phyloP scores from a whole-genome alignment of 345 rosid species.

The Heritiera littoralis region DNA sequence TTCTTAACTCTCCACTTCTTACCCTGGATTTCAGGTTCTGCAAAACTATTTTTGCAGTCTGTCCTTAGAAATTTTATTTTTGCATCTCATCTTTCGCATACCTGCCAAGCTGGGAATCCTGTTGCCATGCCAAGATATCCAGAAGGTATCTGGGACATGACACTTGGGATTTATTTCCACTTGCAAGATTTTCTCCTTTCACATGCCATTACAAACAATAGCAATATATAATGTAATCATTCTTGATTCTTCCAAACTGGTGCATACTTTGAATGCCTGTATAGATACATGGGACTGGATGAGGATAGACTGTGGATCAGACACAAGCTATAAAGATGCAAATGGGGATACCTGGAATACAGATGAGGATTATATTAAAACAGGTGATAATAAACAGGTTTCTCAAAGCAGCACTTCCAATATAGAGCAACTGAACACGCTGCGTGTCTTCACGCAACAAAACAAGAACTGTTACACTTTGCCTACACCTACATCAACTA shows the following conservation, averaged over 20 bases:
- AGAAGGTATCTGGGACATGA: no score
- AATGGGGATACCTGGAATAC: background rate
- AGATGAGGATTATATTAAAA: conserved; percentile 1
- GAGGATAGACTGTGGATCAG: conserved; percentile 16
- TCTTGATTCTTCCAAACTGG: background rate
- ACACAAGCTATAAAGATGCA: background rate
- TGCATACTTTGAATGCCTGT: background rate
- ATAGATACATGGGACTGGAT: background rate
- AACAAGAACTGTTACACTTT: conserved; percentile 4
- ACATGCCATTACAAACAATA: no score
- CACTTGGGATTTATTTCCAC: no score
- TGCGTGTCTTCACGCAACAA: background rate
- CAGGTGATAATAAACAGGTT: background rate
- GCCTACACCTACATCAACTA: background rate
- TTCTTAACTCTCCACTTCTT: no score
- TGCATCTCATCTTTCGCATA: no score
- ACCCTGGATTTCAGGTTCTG: no score
- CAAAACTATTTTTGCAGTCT: no score
- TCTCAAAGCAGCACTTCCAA: background rate
- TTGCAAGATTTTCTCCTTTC: no score
- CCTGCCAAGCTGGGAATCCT: no score
- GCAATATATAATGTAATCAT: background rate
- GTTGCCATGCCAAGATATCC: no score
- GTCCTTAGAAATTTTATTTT: no score
- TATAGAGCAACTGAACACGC: conserved; percentile 2